Conservation (phyloP, 2,329 filamentous ascomycete genomes). For the Trichoderma endophyticum region DNA sequence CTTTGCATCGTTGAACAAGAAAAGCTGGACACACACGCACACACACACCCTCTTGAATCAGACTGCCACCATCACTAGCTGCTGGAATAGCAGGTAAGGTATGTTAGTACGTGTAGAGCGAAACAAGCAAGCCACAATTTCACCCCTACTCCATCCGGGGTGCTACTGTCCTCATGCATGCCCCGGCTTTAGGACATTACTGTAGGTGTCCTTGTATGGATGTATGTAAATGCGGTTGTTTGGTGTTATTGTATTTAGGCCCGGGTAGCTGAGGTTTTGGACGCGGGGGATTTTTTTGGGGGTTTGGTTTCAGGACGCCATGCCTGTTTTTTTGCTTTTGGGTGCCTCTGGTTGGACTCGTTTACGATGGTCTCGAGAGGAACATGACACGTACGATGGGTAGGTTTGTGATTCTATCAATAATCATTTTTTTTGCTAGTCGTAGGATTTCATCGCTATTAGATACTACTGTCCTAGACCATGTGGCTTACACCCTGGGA, state of each 20-base stretch:
- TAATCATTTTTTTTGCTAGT: background rate
- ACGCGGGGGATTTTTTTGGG: background rate
- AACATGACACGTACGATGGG: no score
- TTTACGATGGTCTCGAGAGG: background rate
- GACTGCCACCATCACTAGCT: background rate
- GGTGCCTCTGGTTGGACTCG: background rate
- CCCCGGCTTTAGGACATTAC: background rate
- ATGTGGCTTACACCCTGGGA: background rate
- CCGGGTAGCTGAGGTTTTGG: background rate
- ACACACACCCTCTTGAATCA: background rate
- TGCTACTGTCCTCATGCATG: background rate
- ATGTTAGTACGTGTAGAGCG: no score
- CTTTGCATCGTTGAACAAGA: background rate
- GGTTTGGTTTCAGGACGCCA: background rate
- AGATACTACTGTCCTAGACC: background rate
- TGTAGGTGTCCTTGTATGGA: background rate
- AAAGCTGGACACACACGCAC: background rate
- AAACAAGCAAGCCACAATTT: background rate
- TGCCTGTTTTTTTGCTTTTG: background rate
- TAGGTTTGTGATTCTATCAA: background rate
- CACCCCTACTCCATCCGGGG: constrained; percentile 1
- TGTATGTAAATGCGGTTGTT: background rate
- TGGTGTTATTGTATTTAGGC: background rate
- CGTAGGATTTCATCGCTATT: background rate
- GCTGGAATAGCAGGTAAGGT: no score